Base-by-base conservation (phyloP, 495 filamentous ascomycete species). In the Massariosphaeria phaeospora region DNA sequence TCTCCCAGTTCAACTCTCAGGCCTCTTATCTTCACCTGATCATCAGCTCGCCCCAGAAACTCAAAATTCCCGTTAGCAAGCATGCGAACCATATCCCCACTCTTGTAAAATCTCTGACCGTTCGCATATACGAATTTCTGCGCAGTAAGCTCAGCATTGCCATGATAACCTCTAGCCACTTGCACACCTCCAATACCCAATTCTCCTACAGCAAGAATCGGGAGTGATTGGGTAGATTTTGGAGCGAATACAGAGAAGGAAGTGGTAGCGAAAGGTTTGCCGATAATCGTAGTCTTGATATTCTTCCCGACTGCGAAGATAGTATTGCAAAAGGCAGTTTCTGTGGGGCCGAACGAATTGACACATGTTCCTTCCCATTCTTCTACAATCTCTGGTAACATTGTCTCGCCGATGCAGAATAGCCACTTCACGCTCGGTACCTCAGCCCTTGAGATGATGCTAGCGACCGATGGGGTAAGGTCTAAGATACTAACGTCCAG, bases 401-500 rank as follows among this genome's bases (percentile, higher is more conserved):
- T 62, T 9, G 52, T 29, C 51, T 67, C 64, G 13, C 71, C 71
- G 41, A 70, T 71, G 47, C 71, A 73, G 45, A 70, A 72, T 15
- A 73, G 39, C 35, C 61, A 66, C 52, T 73, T 39, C 3, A 73
- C 68, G 5, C 29, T 48, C 2, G 71, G 68, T 2, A 73, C 50
- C 10, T 67, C 61, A 4, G 43, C 33, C 3, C 53, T 50, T 30
- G 21, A 48, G 10, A 73, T 44, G 10, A 59, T 66, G 15, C 61
- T 47, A 26, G 70, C 70, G n/a, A 73, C 63, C n/a, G 69, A 71
- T 10, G 70, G 70, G n/a, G 70, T 73, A 18, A 73, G 51, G 36
- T 73, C 70, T 17, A 73, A 50, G 38, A 73, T 54, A 11, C 63
- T 55, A 15, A 66, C 57, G 7, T 64, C 39, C 20, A 71, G 55